Evolutionary conservation across 176 grass and related monocot genomes (phyloP).

Genomic region (Ensete ventricosum): DNA sequence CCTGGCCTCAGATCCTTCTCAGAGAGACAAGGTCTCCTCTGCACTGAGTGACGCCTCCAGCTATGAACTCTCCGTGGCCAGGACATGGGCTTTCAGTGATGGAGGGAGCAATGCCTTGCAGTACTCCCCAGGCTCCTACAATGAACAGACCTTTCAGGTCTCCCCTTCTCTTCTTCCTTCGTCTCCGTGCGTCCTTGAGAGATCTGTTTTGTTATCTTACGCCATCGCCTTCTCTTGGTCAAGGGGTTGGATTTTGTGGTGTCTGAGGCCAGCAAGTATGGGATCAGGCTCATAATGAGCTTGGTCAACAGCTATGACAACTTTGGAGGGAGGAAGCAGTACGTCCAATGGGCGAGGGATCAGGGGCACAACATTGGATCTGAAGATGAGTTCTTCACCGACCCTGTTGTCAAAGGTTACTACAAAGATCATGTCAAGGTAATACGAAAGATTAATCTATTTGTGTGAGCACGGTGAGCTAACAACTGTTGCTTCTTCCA

Average conservation of each 20-base stretch:
- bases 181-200: not conserved
- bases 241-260: conserved; percentile 93
- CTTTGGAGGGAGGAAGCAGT: conserved; percentile 92
- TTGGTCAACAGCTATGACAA: conserved; percentile 77
- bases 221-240: not conserved
- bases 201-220: not conserved
- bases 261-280: conserved; percentile 58
- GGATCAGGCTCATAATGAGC: conserved; percentile 68
- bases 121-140: conserved; percentile 62
- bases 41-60: conserved; percentile 44
- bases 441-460: not conserved
- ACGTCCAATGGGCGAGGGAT: conserved; percentile 80
- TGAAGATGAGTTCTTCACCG: conserved; percentile 86
- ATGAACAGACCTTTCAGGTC: conserved; percentile 89
- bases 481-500: not conserved
- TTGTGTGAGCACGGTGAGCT: too few relatives aligned
- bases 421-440: conserved; percentile 98
- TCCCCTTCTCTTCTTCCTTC: not conserved
- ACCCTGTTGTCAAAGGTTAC: conserved; percentile 50
- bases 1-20: conserved; percentile 49
- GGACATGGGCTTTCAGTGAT: conserved; percentile 92
- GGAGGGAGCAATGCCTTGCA: conserved; percentile 60
- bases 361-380: conserved; percentile 68
- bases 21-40: conserved; percentile 50
- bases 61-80: conserved; percentile 66